Base-by-base conservation (phyloP, 139 green algal genomes). In the Chlorella sp. region DNA sequence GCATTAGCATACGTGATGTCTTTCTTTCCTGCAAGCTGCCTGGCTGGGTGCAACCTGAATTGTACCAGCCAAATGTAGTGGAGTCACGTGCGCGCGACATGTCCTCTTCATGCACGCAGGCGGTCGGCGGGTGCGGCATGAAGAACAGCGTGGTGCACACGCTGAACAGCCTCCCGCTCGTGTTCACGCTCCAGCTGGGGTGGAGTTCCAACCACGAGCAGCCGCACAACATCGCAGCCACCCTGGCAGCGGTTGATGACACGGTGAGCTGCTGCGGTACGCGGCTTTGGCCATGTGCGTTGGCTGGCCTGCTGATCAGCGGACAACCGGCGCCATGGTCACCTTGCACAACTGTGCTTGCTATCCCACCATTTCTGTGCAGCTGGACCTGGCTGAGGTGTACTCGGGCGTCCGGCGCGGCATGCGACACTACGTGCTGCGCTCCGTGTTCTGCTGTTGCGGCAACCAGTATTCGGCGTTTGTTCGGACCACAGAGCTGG, bases 401-500 rank as follows among this genome's bases (percentile, higher is more conserved):
- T 60, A 46, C 64, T 40, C 76, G 6, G 62, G 22, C 9, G 34
- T 34, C 20, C 30, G 26, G n/a, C 24, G 20, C 16, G 65, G 44
- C 4, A 17, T 82, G 43, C 68, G 86, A 16, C 26, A 86, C 41
- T 96, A 94, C 85, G 46, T 80, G 34, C 90, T 96, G 70, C 83
- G 85, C 87, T 91, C 88, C 85, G 92, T 95, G 90, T 92, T 97
- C 80, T 95, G 93, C 81, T 98, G 96, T 90, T 96, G 95, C 79
- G 93, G 94, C 34, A 86, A 92, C 85, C 94, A 98, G 82, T 98
- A 98, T 90, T 90, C 94, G 48, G 96, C 94, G 22, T 96, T 97
- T 83, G 93, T 95, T 60, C 64, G 68, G 28, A 83, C 87, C 74
- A 51, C 46, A 0, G 75, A 90, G 41, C 80, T 89, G 20, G 82